phyloP scores from a whole-genome alignment of 306 rosid genomes.

The Urtica urens region DNA sequence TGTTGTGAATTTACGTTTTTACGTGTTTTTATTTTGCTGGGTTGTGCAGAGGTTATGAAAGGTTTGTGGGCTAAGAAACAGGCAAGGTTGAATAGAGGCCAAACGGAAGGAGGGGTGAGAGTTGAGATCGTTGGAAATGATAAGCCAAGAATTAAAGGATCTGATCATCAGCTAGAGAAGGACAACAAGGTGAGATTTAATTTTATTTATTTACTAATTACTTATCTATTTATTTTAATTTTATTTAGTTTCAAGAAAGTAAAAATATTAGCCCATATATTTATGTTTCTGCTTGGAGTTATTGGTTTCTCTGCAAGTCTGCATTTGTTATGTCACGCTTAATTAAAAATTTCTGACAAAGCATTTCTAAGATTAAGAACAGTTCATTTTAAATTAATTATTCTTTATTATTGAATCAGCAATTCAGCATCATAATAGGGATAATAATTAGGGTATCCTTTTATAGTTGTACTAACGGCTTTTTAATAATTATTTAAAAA shows the following conservation, averaged over 20 bases:
- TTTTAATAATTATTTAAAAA: conserved; percentile 6
- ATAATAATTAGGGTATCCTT: conserved; percentile 5
- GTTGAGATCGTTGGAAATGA: conserved; percentile 33
- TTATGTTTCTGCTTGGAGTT: background rate
- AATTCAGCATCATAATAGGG: conserved; percentile 22
- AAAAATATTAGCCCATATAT: no score
- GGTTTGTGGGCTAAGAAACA: conserved; percentile 80
- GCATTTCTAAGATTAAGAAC: conserved; percentile 4
- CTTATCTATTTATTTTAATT: background rate
- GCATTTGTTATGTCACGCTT: background rate
- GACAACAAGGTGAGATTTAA: conserved; percentile 34
- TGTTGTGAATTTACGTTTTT: background rate
- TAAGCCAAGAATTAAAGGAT: conserved; percentile 27
- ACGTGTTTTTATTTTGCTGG: background rate
- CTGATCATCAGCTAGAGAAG: conserved; percentile 31
- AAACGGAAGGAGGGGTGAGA: conserved; percentile 33
- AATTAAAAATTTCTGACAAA: background rate
- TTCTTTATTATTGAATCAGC: conserved; percentile 2
- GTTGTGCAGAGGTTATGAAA: conserved; percentile 64
- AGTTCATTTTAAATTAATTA: background rate
- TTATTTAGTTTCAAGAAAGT: background rate
- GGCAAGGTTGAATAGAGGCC: conserved; percentile 54
- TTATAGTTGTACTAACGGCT: conserved; percentile 8
- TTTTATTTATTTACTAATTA: background rate
- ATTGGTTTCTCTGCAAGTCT: background rate